Percentiles rank a stretch among this genome's conserved stretches.
These are phyloP conservation scores for Gyromitra esculenta DNA, from an alignment of 2,329 filamentous ascomycete genomes.

Conservation along the genomic window DNA sequence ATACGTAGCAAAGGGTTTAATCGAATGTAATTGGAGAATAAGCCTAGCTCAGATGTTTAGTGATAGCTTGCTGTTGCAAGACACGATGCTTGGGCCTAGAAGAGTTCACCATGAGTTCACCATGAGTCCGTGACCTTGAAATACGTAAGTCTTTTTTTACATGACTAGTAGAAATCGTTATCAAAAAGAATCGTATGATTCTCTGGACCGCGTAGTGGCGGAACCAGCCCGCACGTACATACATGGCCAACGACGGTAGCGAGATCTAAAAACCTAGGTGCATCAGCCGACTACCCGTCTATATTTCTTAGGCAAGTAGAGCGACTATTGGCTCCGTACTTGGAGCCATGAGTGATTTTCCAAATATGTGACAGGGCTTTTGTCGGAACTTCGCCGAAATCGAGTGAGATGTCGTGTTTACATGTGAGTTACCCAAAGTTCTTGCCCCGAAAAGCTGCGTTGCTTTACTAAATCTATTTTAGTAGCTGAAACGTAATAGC, in stretches of 20 bases:
- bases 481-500: neutral
- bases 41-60: conserved; percentile 4
- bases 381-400: neutral
- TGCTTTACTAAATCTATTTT: neutral
- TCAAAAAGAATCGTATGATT: neutral
- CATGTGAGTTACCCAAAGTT: neutral
- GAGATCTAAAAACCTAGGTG: neutral
- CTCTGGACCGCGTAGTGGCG: neutral
- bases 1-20: neutral
- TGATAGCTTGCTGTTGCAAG: neutral
- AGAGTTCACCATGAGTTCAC: neutral
- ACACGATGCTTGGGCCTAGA: neutral
- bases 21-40: neutral
- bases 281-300: neutral
- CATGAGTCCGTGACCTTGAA: neutral
- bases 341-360: neutral
- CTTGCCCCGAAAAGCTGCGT: neutral
- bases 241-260: neutral
- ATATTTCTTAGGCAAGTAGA: no score
- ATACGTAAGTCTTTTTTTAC: conserved; percentile 7
- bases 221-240: neutral
- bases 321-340: neutral
- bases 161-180: neutral
- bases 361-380: neutral
- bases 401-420: conserved; percentile 31